Percentiles rank a stretch among this genome's conserved stretches.
These are phyloP conservation scores for Rhizopogon salebrosus DNA, from an alignment of 768 basidiomycete genomes.

Conservation along the genomic window DNA sequence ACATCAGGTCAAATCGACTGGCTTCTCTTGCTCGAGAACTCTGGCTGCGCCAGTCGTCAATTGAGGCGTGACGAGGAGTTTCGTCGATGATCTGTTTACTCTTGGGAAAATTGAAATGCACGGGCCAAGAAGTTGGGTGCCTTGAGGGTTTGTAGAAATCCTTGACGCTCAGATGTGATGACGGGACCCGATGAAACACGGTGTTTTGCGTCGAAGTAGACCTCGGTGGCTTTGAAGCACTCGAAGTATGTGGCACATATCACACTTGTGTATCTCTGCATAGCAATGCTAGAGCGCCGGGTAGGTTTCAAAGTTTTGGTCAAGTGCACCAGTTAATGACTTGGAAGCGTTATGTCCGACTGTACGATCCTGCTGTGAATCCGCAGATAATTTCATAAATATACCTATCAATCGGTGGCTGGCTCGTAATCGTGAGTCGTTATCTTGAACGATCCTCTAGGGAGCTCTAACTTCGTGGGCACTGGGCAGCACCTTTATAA, in stretches of 20 bases:
- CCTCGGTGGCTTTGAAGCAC: neutral
- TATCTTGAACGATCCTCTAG: no score
- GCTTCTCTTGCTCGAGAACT: neutral
- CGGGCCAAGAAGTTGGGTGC: no score
- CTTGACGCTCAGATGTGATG: no score
- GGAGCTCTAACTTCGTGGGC: no score
- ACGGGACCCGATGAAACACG: no score
- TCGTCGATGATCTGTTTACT: no score
- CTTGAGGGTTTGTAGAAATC: no score
- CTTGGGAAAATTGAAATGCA: no score
- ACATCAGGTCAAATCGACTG: neutral
- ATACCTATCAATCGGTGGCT: neutral
- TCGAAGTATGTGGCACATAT: neutral
- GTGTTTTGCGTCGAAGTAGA: no score
- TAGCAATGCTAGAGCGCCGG: neutral
- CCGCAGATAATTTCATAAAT: neutral
- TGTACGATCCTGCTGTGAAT: neutral
- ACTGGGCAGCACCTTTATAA: no score
- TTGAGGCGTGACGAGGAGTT: neutral
- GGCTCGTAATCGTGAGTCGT: no score
- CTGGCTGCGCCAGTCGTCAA: neutral
- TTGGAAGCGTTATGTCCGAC: neutral
- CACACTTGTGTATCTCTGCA: neutral
- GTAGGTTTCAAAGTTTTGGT: neutral
- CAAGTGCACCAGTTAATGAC: neutral